Evolutionary conservation across 106 monocot genomes (phyloP).

Genomic region (Hemerocallis citrina): DNA sequence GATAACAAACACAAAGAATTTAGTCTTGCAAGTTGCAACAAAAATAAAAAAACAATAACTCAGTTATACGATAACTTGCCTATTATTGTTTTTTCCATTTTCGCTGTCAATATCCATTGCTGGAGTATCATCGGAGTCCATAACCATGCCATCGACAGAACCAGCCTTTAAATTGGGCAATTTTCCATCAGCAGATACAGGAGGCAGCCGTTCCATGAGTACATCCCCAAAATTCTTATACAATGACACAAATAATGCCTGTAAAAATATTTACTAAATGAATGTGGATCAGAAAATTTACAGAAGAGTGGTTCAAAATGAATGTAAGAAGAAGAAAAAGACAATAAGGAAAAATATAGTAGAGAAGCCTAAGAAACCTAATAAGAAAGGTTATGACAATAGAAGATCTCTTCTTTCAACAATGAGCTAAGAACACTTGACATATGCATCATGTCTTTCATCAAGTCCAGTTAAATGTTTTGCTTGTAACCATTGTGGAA

Average conservation of each 20-base stretch:
- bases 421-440: too few relatives aligned
- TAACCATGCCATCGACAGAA: constrained; percentile 24
- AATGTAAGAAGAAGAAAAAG: too few relatives aligned
- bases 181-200: constrained; percentile 50
- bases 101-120: constrained; percentile 74
- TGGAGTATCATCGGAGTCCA: constrained; percentile 47
- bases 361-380: too few relatives aligned
- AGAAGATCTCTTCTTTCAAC: too few relatives aligned
- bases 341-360: too few relatives aligned
- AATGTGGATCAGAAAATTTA: too few relatives aligned
- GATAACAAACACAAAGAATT: background rate
- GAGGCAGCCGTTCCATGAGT: constrained; percentile 49
- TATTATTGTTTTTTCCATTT: constrained; percentile 18
- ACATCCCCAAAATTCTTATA: constrained; percentile 60
- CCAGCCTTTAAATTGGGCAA: constrained; percentile 23
- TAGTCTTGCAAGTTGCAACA: background rate
- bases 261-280: too few relatives aligned
- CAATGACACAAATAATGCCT: constrained; percentile 54
- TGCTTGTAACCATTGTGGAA: too few relatives aligned
- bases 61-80: constrained; percentile 18
- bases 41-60: background rate
- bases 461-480: too few relatives aligned
- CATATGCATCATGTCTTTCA: too few relatives aligned
- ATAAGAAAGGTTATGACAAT: too few relatives aligned
- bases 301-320: too few relatives aligned